Base-by-base conservation (phyloP, 78 protist genomes). In the Dictyostelium capitatum region DNA sequence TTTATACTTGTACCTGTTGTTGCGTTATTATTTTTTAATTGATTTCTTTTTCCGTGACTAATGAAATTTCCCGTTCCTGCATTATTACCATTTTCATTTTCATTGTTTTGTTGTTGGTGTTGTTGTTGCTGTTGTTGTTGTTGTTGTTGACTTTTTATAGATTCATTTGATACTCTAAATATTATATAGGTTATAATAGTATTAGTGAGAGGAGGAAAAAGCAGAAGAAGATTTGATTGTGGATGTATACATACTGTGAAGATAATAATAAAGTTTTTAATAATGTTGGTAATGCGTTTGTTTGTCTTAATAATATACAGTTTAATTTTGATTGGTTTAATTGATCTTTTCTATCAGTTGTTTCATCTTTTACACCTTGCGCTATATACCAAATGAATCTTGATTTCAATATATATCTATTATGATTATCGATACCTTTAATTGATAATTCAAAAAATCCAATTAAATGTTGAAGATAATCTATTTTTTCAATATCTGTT, bases 351-450 rank as follows among this genome's bases (percentile, higher is more conserved):
- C 15, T 56, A 11, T 64, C 50, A n/a, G 23, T 15, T n/a, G 46
- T 8, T 82, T 50, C 65, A 43, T 82, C 89, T 62, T 32, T 69
- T 37, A 30, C 53, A 47, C 93, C 93, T 50, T 87, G 93, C 2
- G 93, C 93, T 37, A 87, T 77, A 77, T 62, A 87, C 79, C 81
- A 50, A 2, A 87, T 25, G 23, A 87, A 47, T 59, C 84, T 74
- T 11, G 79, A 77, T 64, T 77, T 87, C 20, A 46, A 15, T 43
- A 87, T n/a, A 64, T 78, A 87, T 51, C 84, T 50, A 6, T 77
- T 53, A 65, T 77, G 64, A 28, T 77, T 82, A 62, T 17, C 48
- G 1, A n/a, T 11, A 5, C 59, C 47, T 8, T 77, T 87, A 6
- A 80, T 37, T 54, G 93, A 87, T 3, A 32, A 51, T 47, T 87